Conservation (phyloP, 1,284 basidiomycete genomes). For the Tylopilus sp. region DNA sequence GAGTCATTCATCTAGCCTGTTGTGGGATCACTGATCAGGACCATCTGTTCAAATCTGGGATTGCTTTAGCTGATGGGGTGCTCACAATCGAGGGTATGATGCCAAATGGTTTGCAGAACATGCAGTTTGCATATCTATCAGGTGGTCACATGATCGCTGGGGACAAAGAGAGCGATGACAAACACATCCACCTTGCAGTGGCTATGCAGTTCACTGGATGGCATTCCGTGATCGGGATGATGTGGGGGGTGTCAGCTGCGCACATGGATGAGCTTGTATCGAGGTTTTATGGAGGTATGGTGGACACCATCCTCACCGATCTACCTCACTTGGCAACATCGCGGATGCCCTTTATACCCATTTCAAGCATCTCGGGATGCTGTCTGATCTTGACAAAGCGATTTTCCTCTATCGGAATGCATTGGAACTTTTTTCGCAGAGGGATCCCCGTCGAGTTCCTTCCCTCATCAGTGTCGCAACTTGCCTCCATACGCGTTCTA, state of each 20-base stretch:
- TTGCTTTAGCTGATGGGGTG: conserved; percentile 21
- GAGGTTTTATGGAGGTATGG: conserved; percentile 3
- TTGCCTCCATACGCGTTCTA: not conserved
- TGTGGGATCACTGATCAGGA: conserved; percentile 9
- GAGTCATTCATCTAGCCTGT: conserved; percentile 22
- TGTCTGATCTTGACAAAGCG: not conserved
- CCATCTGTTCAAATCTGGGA: conserved; percentile 21
- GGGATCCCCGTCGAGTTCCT: not conserved
- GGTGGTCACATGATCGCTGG: not conserved
- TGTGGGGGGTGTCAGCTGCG: conserved; percentile 3
- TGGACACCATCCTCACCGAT: not conserved
- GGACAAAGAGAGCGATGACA: not conserved
- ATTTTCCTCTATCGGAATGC: not conserved
- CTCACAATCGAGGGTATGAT: conserved; percentile 19
- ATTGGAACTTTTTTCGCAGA: not conserved
- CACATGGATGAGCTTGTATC: not conserved
- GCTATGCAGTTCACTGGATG: conserved; percentile 11
- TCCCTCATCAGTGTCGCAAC: not conserved
- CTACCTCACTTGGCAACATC: not conserved
- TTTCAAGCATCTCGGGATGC: not conserved
- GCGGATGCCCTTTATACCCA: not conserved
- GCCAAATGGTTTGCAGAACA: not conserved
- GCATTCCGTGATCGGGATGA: conserved; percentile 8
- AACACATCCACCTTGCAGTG: conserved; percentile 21
- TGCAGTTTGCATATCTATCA: not conserved